A percentile compares a stretch with the other conserved stretches of the same genome.
Conservation (phyloP, 1,284 basidiomycete genomes). For the Thecaphora thlaspeos region DNA sequence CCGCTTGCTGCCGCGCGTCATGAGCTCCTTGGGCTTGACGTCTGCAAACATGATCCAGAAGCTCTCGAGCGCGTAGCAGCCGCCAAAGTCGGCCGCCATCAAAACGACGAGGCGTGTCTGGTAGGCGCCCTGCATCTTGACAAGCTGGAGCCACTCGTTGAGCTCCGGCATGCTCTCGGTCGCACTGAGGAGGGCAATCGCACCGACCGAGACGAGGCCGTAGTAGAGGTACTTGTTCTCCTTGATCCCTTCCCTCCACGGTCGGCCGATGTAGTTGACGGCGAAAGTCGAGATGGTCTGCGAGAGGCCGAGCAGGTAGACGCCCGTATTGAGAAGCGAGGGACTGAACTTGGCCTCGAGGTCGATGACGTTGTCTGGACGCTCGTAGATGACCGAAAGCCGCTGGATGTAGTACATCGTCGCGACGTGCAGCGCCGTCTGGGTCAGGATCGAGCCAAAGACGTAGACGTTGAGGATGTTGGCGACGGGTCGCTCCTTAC, state of each 20-base stretch:
- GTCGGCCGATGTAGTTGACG: slow-evolving; percentile 56
- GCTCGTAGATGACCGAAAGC: slow-evolving; percentile 38
- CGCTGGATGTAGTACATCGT: slow-evolving; percentile 52
- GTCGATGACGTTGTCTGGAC: slow-evolving; percentile 43
- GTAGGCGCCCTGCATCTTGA: slow-evolving; percentile 78
- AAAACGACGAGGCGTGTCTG: slow-evolving; percentile 56
- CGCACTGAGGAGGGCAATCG: slow-evolving; percentile 46
- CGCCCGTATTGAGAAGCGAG: slow-evolving; percentile 54
- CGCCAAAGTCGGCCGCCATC: slow-evolving; percentile 85
- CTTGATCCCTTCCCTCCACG: slow-evolving; percentile 48
- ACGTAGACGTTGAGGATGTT: slow-evolving; percentile 54
- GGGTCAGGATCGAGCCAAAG: slow-evolving; percentile 50
- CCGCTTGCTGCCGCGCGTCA: slow-evolving; percentile 33
- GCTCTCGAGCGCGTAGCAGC: slow-evolving; percentile 80
- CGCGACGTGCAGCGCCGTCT: slow-evolving; percentile 52
- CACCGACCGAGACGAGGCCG: slow-evolving; percentile 45
- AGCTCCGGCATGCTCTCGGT: slow-evolving; percentile 87
- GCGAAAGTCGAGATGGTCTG: slow-evolving; percentile 56
- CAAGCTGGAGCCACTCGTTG: slow-evolving; percentile 94
- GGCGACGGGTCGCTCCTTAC: slow-evolving; percentile 50
- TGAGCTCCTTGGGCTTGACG: slow-evolving; percentile 66
- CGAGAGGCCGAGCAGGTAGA: slow-evolving; percentile 49
- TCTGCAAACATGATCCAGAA: slow-evolving; percentile 88
- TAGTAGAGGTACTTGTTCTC: slow-evolving; percentile 54
- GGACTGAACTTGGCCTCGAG: slow-evolving; percentile 55